phyloP scores from a whole-genome alignment of 768 basidiomycete species.

The Tylopilus vinaceipallidus region DNA sequence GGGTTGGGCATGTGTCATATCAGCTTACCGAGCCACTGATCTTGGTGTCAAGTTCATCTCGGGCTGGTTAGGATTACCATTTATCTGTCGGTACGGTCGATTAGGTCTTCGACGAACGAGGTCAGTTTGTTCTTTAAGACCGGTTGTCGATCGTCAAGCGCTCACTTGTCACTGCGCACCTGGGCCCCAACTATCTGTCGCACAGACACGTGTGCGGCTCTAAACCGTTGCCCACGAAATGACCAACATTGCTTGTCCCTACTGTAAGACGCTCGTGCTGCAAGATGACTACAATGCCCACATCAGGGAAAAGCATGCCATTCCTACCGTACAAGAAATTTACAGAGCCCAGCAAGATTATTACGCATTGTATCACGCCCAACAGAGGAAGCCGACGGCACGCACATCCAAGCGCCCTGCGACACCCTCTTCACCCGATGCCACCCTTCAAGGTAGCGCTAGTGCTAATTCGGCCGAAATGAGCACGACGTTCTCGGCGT shows the following conservation, averaged over 20 bases:
- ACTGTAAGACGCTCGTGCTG: slow-evolving; percentile 10
- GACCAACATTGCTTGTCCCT: slow-evolving; percentile 9
- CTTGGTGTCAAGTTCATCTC: not conserved
- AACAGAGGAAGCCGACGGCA: not conserved
- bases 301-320: slow-evolving; percentile 9
- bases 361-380: not conserved
- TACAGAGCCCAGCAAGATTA: slow-evolving; percentile 5
- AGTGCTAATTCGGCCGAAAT: not conserved
- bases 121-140: not conserved
- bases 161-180: not conserved
- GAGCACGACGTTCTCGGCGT: slow-evolving; percentile 21
- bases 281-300: slow-evolving; percentile 12
- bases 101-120: not conserved
- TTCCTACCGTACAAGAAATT: slow-evolving; percentile 8
- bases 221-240: not conserved
- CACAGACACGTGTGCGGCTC: slow-evolving; percentile 3
- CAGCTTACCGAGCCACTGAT: not conserved
- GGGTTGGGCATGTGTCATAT: not conserved
- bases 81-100: not conserved
- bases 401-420: not conserved
- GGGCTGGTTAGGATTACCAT: not conserved
- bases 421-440: not conserved
- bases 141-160: not conserved
- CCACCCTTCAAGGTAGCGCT: not conserved
- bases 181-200: not conserved